These are phyloP conservation scores for Zalaria obscura DNA, from an alignment of 2,329 filamentous ascomycete genomes.

Conservation along the genomic window DNA sequence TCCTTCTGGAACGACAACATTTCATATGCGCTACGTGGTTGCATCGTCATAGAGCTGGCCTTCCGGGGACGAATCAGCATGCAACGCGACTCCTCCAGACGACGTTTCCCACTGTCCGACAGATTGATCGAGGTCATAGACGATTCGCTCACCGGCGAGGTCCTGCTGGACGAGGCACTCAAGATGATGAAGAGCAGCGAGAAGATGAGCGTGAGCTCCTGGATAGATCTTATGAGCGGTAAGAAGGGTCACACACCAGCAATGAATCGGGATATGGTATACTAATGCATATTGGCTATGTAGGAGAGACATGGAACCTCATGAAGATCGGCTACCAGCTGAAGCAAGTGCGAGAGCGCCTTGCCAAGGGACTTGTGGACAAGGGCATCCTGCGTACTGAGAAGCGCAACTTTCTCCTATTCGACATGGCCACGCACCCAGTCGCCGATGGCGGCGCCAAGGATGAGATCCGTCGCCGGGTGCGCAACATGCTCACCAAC, in stretches of 20 bases:
- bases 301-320: constrained; percentile 97
- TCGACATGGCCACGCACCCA: constrained; percentile 98
- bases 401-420: constrained; percentile 98
- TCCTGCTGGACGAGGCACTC: constrained; percentile 88
- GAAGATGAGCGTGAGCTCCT: constrained; percentile 98
- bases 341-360: constrained; percentile 94
- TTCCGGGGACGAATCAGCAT: constrained; percentile 95
- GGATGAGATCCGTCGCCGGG: constrained; percentile 87
- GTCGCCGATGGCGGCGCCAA: constrained; percentile 94
- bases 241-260: constrained; percentile 18
- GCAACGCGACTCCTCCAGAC: constrained; percentile 87
- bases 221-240: constrained; percentile 99
- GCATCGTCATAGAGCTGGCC: constrained; percentile 94
- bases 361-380: constrained; percentile 94
- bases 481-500: constrained; percentile 83
- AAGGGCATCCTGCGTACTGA: constrained; percentile 97
- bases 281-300: constrained; percentile 7
- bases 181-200: constrained; percentile 99
- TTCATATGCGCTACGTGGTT: constrained; percentile 90
- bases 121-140: constrained; percentile 94
- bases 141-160: constrained; percentile 90
- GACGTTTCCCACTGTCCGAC: constrained; percentile 86
- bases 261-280: constrained; percentile 6
- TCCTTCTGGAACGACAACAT: constrained; percentile 99
- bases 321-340: constrained; percentile 99